phyloP scores from a whole-genome alignment of 176 grass and related monocot species.

The Cocos nucifera region DNA sequence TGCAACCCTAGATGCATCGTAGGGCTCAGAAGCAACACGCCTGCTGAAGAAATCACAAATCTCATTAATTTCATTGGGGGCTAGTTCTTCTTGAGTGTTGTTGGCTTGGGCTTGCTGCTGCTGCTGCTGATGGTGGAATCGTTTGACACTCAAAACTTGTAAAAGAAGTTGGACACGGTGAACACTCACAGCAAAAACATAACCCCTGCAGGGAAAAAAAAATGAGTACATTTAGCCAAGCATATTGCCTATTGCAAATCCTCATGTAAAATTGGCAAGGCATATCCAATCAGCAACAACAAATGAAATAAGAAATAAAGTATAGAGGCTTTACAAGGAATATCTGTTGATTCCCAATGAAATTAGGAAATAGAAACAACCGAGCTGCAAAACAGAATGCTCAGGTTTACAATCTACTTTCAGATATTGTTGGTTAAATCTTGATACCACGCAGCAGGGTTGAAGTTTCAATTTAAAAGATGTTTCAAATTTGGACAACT shows the following conservation, averaged over 20 bases:
- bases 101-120: conserved; percentile 70
- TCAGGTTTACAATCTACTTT: no score
- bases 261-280: no score
- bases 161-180: conserved; percentile 90
- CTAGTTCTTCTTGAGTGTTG: conserved; percentile 83
- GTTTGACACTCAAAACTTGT: conserved; percentile 93
- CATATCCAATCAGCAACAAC: no score
- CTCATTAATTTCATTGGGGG: conserved; percentile 70
- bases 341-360: no score
- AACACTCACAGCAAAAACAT: conserved; percentile 98
- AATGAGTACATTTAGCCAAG: neutral
- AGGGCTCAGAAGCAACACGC: conserved; percentile 92
- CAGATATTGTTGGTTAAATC: no score
- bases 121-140: conserved; percentile 94
- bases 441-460: no score
- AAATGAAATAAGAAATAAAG: no score
- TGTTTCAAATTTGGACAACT: no score
- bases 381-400: no score
- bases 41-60: conserved; percentile 98
- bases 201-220: conserved; percentile 54
- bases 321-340: no score
- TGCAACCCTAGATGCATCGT: conserved; percentile 96
- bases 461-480: no score
- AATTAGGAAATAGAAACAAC: no score
- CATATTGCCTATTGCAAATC: neutral